Evolutionary conservation across 2,329 filamentous ascomycete genomes (phyloP).

Genomic region (Venturia pyrina): DNA sequence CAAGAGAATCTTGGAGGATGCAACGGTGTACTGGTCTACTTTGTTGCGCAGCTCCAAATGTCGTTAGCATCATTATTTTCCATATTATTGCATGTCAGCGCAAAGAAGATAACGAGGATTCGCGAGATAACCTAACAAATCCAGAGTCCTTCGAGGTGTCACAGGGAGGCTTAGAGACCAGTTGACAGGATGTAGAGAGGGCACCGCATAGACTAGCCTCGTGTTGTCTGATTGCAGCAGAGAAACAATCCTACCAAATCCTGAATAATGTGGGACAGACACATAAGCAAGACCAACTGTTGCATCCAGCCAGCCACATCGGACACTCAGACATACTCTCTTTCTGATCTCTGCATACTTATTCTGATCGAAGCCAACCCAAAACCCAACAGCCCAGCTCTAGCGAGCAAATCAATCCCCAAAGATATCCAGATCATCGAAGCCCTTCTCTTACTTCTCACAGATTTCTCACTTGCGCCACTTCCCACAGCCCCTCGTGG

Average conservation of each 20-base stretch:
- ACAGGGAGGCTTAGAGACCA: too few species aligned
- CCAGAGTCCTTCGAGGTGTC: too few species aligned
- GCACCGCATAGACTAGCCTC: not conserved
- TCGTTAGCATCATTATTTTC: not conserved
- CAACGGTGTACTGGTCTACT: not conserved
- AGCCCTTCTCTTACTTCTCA: not conserved
- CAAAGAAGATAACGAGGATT: not conserved
- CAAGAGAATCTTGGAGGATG: not conserved
- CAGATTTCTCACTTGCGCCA: not conserved
- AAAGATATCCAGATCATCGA: not conserved
- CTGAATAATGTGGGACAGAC: too few species aligned
- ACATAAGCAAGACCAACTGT: too few species aligned
- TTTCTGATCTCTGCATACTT: not conserved
- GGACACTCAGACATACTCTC: not conserved
- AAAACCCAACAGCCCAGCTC: not conserved
- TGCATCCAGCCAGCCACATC: not conserved
- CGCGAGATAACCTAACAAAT: not conserved
- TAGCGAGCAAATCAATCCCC: not conserved
- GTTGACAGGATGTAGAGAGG: not conserved
- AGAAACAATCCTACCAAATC: too few species aligned
- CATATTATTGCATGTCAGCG: too few species aligned
- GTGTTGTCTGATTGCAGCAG: not conserved
- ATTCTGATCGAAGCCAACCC: not conserved
- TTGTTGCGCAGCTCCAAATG: not conserved
- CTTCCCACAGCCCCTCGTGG: not conserved